Evolutionary conservation across 306 rosid species (phyloP), one percentile per base, ranked within the genome.

Genomic region (Fagus sylvatica): DNA sequence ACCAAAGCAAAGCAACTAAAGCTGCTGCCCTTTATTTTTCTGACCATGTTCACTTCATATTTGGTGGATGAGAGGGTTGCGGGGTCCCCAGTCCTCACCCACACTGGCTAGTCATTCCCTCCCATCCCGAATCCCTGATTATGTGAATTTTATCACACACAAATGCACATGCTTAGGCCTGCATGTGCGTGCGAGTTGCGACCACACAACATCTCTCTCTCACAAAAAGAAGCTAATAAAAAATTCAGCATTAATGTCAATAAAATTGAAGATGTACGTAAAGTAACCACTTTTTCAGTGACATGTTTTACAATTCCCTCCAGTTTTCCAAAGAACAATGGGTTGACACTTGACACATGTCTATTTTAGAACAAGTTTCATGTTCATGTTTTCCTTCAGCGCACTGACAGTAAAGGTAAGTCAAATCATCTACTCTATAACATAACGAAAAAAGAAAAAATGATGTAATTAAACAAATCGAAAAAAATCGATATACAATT

Each of bases 241-340:
- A 30, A 22, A 33, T 22, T 22, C 28, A 8, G 64, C 67, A 65
- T 1, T 65, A 65, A 39, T 39, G 15, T 62, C 1, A 36, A 34
- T 34, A 39, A n/a, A 19, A 40, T 16, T 7, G 69, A 69, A 30
- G 81, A 77, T 69, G 81, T n/a, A 69, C 56, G 28, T 64, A 80
- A 22, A 55, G 79, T 42, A 81, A 49, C 70, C 30, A 7, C 32
- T 9, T 37, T 65, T 6, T 15, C 4, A 65, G 4, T 6, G 48
- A 65, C 49, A 34, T 2, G 28, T 62, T 34, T 4, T 4, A 53
- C 56, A 53, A 19, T 28, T 22, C 28, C 28, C 28, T 22, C 28
- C 28, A 22, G 28, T 22, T 22, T 22, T 22, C 28, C 28, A 22
- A 22, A 22, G 28, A 22, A 22, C 28, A 22, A 22, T 22, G 28